phyloP scores from a whole-genome alignment of 768 basidiomycete species.

The Suillus americanus region DNA sequence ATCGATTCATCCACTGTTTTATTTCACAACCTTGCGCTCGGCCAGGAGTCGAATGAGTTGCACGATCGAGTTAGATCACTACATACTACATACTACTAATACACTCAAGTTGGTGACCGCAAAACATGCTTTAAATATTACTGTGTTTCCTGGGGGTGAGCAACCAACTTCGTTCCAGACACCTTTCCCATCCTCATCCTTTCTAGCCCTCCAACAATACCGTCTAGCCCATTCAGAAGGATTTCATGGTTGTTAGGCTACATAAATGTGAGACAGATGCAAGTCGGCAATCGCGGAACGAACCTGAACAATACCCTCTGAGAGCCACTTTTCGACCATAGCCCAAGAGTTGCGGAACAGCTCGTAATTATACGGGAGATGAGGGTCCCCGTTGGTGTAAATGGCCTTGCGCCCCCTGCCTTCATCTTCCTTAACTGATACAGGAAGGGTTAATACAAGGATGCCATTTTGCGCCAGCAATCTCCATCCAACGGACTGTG shows the following conservation, averaged over 20 bases:
- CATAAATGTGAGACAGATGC: slow-evolving; percentile 4
- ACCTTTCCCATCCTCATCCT: slow-evolving; percentile 35
- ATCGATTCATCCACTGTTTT: too few species aligned
- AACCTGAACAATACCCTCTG: slow-evolving; percentile 27
- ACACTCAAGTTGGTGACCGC: background rate
- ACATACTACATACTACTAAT: background rate
- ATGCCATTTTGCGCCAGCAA: slow-evolving; percentile 33
- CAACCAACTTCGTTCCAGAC: slow-evolving; percentile 44
- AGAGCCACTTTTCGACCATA: slow-evolving; percentile 23
- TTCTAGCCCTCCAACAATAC: slow-evolving; percentile 36
- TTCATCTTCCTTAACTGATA: slow-evolving; percentile 23
- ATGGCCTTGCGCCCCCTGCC: slow-evolving; percentile 20
- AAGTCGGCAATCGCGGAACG: background rate
- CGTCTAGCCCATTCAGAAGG: slow-evolving; percentile 40
- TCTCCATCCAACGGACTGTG: slow-evolving; percentile 35
- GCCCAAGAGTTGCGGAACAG: slow-evolving; percentile 20
- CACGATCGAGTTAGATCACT: background rate
- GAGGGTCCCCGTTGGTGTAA: slow-evolving; percentile 25
- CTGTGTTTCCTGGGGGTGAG: slow-evolving; percentile 39
- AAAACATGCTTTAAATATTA: slow-evolving; percentile 12
- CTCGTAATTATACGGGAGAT: slow-evolving; percentile 17
- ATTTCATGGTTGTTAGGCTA: slow-evolving; percentile 42
- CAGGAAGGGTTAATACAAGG: slow-evolving; percentile 28
- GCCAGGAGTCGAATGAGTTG: background rate
- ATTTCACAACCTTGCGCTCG: background rate